Conservation (phyloP, 345 rosid genomes). For the Sapria himalayana region DNA sequence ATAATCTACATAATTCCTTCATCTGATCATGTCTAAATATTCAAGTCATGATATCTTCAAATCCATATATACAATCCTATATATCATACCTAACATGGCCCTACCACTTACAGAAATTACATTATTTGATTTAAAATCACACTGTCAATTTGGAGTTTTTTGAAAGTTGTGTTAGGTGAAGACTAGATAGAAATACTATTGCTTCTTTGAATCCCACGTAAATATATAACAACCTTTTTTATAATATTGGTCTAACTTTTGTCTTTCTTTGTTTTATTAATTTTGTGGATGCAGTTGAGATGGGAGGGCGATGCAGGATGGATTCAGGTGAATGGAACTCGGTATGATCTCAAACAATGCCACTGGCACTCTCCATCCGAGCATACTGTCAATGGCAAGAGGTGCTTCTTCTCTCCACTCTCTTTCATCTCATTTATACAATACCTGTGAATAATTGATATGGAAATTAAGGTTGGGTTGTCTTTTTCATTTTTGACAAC, state of each 20-base stretch:
- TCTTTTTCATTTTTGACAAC: neutral
- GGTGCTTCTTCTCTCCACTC: constrained; percentile 8
- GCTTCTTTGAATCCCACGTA: too few species aligned
- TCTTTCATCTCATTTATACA: neutral
- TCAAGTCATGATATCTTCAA: too few species aligned
- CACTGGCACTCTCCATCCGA: constrained; percentile 59
- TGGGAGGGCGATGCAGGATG: constrained; percentile 33
- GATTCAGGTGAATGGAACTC: constrained; percentile 18
- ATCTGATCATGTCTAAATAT: too few species aligned
- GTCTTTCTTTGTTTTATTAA: neutral
- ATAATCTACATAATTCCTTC: too few species aligned
- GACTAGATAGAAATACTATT: too few species aligned
- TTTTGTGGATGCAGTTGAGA: constrained; percentile 20
- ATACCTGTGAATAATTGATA: neutral
- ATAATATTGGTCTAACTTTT: neutral
- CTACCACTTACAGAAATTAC: too few species aligned
- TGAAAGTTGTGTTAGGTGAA: too few species aligned
- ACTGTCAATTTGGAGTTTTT: too few species aligned
- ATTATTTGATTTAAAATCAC: too few species aligned
- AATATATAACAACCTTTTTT: neutral
- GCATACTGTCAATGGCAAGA: constrained; percentile 25
- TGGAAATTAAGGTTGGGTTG: neutral
- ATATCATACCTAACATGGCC: too few species aligned
- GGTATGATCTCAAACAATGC: constrained; percentile 17
- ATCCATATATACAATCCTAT: too few species aligned